phyloP scores from a whole-genome alignment of 1,284 basidiomycete species.

The Sporisorium graminicola region DNA sequence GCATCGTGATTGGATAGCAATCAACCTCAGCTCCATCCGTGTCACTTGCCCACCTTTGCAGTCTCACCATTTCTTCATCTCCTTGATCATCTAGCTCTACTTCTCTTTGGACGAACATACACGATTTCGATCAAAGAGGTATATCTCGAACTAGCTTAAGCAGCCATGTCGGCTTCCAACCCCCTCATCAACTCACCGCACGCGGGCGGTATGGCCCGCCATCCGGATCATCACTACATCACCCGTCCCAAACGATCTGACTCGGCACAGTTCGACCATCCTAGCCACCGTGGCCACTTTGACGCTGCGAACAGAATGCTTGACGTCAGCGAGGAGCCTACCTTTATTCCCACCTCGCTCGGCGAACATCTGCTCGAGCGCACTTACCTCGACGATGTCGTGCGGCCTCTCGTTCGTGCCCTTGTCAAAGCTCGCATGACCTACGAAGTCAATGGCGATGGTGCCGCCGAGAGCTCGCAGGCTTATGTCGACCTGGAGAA shows the following conservation, averaged over 20 bases:
- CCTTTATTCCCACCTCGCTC: conserved; percentile 44
- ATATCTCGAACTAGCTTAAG: no score
- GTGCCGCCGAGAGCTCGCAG: conserved; percentile 19
- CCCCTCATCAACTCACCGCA: conserved; percentile 38
- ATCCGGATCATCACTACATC: conserved; percentile 15
- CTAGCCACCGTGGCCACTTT: conserved; percentile 13
- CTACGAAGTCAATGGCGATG: conserved; percentile 10
- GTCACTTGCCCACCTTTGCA: background rate
- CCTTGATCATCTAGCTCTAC: background rate
- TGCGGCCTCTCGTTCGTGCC: conserved; percentile 47
- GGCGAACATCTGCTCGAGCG: conserved; percentile 48
- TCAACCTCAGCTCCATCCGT: no score
- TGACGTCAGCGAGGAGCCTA: conserved; percentile 29
- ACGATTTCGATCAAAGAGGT: conserved; percentile 40
- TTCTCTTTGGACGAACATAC: conserved; percentile 50
- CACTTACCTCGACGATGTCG: conserved; percentile 54
- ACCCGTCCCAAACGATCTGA: conserved; percentile 40
- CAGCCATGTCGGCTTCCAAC: conserved; percentile 40
- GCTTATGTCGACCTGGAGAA: conserved; percentile 50
- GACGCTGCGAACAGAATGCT: conserved; percentile 17
- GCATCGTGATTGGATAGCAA: background rate
- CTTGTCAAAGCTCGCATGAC: conserved; percentile 48
- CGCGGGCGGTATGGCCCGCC: conserved; percentile 10
- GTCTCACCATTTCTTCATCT: background rate
- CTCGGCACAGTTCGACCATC: conserved; percentile 14